These are phyloP conservation scores for Rhynchospora pubera DNA, from an alignment of 176 grass and related monocot genomes.

Conservation along the genomic window DNA sequence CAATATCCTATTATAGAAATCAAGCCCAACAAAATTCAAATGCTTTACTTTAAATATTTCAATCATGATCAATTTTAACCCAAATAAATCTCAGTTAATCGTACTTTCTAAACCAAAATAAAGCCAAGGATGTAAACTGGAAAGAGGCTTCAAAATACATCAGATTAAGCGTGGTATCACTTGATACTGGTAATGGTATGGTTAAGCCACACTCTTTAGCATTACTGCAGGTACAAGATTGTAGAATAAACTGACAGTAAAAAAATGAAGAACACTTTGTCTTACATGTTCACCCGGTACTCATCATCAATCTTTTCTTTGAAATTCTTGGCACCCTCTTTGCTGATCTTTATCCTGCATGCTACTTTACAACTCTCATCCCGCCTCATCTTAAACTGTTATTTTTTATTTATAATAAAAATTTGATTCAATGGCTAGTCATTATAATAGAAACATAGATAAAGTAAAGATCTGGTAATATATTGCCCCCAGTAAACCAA, in stretches of 20 bases:
- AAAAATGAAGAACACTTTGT: background rate
- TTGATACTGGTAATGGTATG: background rate
- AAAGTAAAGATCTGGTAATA: background rate
- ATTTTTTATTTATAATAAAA: background rate
- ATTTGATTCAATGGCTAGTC: background rate
- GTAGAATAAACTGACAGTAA: background rate
- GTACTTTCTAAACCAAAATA: background rate
- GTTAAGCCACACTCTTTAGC: background rate
- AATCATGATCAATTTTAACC: background rate
- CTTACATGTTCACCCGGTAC: constrained; percentile 43
- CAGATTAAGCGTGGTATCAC: background rate
- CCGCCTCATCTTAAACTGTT: constrained; percentile 34
- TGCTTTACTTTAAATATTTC: background rate
- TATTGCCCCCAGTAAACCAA: background rate
- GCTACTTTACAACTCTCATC: constrained; percentile 40
- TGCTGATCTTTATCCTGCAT: constrained; percentile 24
- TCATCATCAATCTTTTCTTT: constrained; percentile 48
- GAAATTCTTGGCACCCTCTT: constrained; percentile 40
- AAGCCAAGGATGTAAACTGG: background rate
- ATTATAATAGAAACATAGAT: background rate
- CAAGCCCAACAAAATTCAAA: background rate
- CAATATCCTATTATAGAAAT: constrained; percentile 35
- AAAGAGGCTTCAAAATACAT: background rate
- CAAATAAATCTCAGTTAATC: background rate
- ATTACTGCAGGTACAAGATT: background rate